These are phyloP conservation scores for Melampsora larici-populina DNA, from an alignment of 1,284 basidiomycete genomes.

Conservation along the genomic window DNA sequence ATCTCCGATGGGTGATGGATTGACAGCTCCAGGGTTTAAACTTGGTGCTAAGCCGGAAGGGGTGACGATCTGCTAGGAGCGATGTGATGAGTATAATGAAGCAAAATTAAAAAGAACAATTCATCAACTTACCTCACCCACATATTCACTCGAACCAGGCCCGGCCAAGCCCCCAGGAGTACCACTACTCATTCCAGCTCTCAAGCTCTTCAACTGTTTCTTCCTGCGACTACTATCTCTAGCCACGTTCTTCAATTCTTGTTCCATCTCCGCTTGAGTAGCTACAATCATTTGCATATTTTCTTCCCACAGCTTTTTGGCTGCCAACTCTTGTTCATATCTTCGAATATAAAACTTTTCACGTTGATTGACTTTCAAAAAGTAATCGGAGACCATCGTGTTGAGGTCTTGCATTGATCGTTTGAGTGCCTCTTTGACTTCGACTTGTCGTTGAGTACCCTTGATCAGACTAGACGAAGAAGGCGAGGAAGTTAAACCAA, in stretches of 20 bases:
- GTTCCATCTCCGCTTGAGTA: constrained; percentile 81
- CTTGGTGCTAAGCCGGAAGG: no score
- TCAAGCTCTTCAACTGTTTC: constrained; percentile 54
- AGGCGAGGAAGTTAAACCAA: constrained; percentile 37
- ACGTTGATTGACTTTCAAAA: constrained; percentile 71
- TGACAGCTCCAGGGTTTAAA: no score
- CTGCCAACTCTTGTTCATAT: constrained; percentile 73
- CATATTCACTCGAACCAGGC: no score
- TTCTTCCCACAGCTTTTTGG: constrained; percentile 77
- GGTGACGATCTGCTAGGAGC: no score
- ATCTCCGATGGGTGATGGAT: no score
- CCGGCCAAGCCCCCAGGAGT: background rate
- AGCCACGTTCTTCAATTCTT: constrained; percentile 61
- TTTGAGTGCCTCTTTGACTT: constrained; percentile 63
- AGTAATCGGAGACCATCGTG: constrained; percentile 66
- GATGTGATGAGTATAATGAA: no score
- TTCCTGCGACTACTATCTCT: constrained; percentile 56
- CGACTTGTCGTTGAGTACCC: constrained; percentile 54
- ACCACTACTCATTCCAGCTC: constrained; percentile 40
- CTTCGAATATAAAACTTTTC: constrained; percentile 65
- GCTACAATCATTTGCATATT: constrained; percentile 78
- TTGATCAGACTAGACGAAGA: constrained; percentile 3
- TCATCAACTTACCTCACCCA: no score
- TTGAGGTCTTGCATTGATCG: constrained; percentile 65
- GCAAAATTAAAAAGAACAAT: no score